These are phyloP conservation scores for Trichoderma atroviride DNA, from an alignment of 2,329 filamentous ascomycete species.

Conservation along the genomic window DNA sequence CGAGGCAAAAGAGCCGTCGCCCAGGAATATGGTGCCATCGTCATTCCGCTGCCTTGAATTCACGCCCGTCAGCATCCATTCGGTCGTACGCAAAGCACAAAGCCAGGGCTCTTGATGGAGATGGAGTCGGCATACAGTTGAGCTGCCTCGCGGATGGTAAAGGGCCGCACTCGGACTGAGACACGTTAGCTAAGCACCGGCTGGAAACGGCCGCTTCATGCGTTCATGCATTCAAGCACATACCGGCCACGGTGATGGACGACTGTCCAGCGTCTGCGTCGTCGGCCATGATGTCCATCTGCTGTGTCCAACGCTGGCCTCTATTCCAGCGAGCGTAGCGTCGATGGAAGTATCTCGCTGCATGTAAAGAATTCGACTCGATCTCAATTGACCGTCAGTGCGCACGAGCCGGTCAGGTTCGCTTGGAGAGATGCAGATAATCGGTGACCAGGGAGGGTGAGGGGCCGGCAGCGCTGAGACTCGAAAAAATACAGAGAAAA, in stretches of 20 bases:
- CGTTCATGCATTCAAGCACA: constrained; percentile 28
- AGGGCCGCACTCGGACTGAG: constrained; percentile 69
- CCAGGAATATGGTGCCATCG: constrained; percentile 89
- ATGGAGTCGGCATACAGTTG: constrained; percentile 63
- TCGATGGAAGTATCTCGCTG: background rate
- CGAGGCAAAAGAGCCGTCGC: constrained; percentile 91
- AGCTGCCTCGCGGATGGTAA: constrained; percentile 89
- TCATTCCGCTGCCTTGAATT: constrained; percentile 64
- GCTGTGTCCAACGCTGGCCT: background rate
- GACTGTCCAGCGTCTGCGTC: constrained; percentile 43
- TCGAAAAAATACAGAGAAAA: constrained; percentile 6
- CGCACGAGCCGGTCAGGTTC: background rate
- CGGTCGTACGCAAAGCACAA: background rate
- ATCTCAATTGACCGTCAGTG: constrained; percentile 4
- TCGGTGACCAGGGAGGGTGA: constrained; percentile 11
- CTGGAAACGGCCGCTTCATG: background rate
- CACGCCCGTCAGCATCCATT: constrained; percentile 23
- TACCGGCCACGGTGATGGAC: constrained; percentile 63
- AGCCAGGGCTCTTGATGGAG: background rate
- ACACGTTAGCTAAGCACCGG: constrained; percentile 32
- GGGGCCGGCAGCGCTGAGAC: constrained; percentile 10
- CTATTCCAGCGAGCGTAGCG: background rate
- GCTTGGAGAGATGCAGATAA: background rate
- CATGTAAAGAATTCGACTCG: background rate
- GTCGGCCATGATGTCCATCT: constrained; percentile 31